These are phyloP conservation scores for Penicillium dipodomyicola DNA, from an alignment of 495 filamentous ascomycete species.

Conservation along the genomic window DNA sequence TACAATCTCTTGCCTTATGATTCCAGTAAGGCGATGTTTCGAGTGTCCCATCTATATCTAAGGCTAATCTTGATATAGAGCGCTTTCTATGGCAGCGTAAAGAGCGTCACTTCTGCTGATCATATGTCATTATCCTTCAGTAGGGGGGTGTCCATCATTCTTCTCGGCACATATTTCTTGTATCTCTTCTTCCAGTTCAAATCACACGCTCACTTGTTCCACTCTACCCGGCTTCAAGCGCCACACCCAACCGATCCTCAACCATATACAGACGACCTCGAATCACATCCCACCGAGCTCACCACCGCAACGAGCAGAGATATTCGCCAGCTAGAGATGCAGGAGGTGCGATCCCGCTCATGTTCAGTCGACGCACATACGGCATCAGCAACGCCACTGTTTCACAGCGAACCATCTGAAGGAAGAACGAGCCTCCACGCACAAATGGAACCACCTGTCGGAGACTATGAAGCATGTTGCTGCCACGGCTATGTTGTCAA, in stretches of 20 bases:
- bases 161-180: slow-evolving; percentile 62
- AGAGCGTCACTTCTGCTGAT: slow-evolving; percentile 16
- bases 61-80: slow-evolving; percentile 11
- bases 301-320: not conserved
- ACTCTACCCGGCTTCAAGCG: slow-evolving; percentile 1
- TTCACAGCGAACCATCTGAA: not conserved
- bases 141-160: slow-evolving; percentile 38
- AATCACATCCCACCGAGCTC: not conserved
- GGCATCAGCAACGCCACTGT: slow-evolving; percentile 8
- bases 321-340: slow-evolving; percentile 10
- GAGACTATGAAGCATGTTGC: not conserved
- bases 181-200: slow-evolving; percentile 59
- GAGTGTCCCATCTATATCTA: not conserved
- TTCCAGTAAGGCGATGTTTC: slow-evolving; percentile 21
- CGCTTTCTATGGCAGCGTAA: slow-evolving; percentile 24
- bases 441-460: not conserved
- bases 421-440: not conserved
- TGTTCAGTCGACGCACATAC: not conserved
- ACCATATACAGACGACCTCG: slow-evolving; percentile 12
- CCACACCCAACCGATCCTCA: slow-evolving; percentile 1
- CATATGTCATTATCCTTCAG: slow-evolving; percentile 21
- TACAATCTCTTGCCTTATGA: slow-evolving; percentile 25
- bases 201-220: slow-evolving; percentile 10
- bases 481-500: not conserved
- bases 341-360: slow-evolving; percentile 4